Conservation (phyloP, 179 eudicot genomes). For the Pouteria campechiana region DNA sequence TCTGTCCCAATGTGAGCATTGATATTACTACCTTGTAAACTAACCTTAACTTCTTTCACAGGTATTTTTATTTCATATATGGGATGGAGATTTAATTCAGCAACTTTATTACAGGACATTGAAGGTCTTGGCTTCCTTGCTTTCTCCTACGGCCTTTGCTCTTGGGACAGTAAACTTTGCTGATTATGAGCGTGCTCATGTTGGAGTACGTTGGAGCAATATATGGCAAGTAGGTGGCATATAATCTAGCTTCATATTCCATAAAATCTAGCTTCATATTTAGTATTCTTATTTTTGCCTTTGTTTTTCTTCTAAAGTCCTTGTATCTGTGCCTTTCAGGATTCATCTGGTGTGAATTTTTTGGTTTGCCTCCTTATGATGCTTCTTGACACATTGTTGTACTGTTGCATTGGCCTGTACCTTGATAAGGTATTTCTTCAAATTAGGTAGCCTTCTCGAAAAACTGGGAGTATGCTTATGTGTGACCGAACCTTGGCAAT, state of each 20-base stretch:
- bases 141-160: conserved; percentile 99
- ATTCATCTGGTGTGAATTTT: conserved; percentile 90
- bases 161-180: conserved; percentile 94
- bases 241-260: too few species aligned
- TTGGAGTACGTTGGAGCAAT: conserved; percentile 99
- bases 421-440: conserved; percentile 69
- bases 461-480: too few species aligned
- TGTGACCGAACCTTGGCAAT: too few species aligned
- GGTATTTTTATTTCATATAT: background rate
- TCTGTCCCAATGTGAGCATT: conserved; percentile 66
- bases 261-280: too few species aligned
- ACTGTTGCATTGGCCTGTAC: conserved; percentile 71
- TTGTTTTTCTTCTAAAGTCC: background rate
- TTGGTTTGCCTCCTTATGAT: conserved; percentile 84
- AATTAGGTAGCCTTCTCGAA: too few species aligned
- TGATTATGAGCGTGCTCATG: conserved; percentile 97
- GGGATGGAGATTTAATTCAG: background rate
- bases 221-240: conserved; percentile 74
- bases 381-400: conserved; percentile 70
- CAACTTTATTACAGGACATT: conserved; percentile 40
- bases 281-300: background rate
- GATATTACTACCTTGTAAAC: background rate
- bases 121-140: conserved; percentile 79
- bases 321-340: conserved; percentile 33
- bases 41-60: background rate